Evolutionary conservation across 257 asterid genomes (phyloP), one percentile per base, ranked within the genome.

Genomic region (Przewalskia tangutica): DNA sequence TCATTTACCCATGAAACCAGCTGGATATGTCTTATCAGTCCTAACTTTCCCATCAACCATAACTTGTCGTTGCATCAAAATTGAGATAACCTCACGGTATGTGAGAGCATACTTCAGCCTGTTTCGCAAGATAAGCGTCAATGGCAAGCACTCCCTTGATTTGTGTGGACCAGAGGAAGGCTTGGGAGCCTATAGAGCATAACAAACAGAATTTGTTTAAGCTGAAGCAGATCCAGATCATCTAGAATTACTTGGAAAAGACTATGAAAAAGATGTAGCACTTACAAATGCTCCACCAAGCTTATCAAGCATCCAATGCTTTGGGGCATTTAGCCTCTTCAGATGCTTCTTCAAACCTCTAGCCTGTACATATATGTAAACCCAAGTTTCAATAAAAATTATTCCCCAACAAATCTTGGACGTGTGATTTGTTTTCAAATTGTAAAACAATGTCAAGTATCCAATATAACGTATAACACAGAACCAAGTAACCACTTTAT

Each of bases 221-320:
- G 55, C 9, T 36, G 53, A 50, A 36, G 17, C 60, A 48, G 16
- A n/a, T 44, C 32, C 20, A 66, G n/a, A 36, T 42, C 7, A 32
- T 53, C n/a, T 18, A 5, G 9, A 9, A 7, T 13, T 23, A 38
- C 4, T 38, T 6, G 20, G 14, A 51, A 7, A 81, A 51, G 46
- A 81, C 50, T 11, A 10, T 51, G 48, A 36, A 8, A 51, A 9
- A 32, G 23, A 8, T 2, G 2, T 6, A 34, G 27, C 27, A 81
- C 83, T 66, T 81, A 81, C 83, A 81, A 81, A 81, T 27, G 83
- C 83, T 46, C 83, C 83, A 16, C 78, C 83, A n/a, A 81, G 77
- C 13, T 79, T 79, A 46, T 79, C 82, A 79, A 79, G 82, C 82
- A 79, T 79, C 82, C 82, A 79, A 79, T 79, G 82, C 71, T 79